Evolutionary conservation across 768 basidiomycete genomes (phyloP).

Genomic region (Hebeloma cylindrosporum): DNA sequence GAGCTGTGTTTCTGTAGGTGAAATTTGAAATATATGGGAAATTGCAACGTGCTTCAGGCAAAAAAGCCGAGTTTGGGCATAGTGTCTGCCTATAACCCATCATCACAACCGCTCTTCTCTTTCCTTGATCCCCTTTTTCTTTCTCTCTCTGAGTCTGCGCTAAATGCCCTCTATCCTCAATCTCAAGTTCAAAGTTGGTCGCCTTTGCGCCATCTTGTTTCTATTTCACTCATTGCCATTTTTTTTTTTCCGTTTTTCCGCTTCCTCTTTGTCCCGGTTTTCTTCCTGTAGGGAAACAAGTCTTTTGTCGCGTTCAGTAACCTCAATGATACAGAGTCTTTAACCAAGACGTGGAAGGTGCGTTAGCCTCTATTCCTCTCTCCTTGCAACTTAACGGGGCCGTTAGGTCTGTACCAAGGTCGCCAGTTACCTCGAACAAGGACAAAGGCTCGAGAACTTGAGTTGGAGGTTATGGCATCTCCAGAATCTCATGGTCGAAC

Average conservation of each 20-base stretch:
- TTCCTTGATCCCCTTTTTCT: slow-evolving; percentile 19
- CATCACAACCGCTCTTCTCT: slow-evolving; percentile 12
- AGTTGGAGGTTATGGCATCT: slow-evolving; percentile 93
- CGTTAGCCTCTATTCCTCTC: slow-evolving; percentile 18
- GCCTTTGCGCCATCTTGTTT: slow-evolving; percentile 17
- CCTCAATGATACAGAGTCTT: slow-evolving; percentile 77
- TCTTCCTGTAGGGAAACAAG: slow-evolving; percentile 76
- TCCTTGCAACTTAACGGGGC: slow-evolving; percentile 2
- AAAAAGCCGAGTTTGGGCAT: slow-evolving; percentile 15
- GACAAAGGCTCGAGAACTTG: slow-evolving; percentile 88
- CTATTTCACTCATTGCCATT: slow-evolving; percentile 11
- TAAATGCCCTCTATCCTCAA: slow-evolving; percentile 80
- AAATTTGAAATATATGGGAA: slow-evolving; percentile 21
- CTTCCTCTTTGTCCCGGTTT: slow-evolving; percentile 16
- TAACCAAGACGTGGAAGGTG: slow-evolving; percentile 92
- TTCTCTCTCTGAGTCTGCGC: slow-evolving; percentile 13
- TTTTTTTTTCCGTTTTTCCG: slow-evolving; percentile 17
- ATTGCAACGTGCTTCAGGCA: slow-evolving; percentile 24
- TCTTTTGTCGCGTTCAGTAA: slow-evolving; percentile 93
- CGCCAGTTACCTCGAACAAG: slow-evolving; percentile 87
- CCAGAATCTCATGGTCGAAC: slow-evolving; percentile 89
- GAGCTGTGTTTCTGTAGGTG: slow-evolving; percentile 2
- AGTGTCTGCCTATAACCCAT: slow-evolving; percentile 18
- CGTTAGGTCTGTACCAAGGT: slow-evolving; percentile 85
- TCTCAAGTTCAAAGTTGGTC: slow-evolving; percentile 76